Conservation (phyloP, 2,329 filamentous ascomycete species). For the Scorias spongiosa region DNA sequence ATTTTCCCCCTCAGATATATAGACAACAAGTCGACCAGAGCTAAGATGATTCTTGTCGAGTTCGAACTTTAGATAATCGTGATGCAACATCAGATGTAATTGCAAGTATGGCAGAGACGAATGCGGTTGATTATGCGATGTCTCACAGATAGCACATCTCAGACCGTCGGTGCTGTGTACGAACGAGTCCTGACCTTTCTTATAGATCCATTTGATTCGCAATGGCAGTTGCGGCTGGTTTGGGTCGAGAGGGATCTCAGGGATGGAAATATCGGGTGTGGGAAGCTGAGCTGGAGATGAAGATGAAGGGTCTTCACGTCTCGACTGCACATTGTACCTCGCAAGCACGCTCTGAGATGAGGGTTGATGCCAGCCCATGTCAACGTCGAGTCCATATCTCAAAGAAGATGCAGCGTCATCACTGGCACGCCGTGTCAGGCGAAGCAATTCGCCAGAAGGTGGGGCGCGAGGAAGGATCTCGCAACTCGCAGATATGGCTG, state of each 20-base stretch:
- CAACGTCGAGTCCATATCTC: conserved; percentile 11
- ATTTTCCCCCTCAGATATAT: conserved; percentile 6
- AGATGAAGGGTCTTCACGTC: neutral
- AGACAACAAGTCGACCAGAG: conserved; percentile 6
- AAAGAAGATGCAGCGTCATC: conserved; percentile 7
- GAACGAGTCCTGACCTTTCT: conserved; percentile 11
- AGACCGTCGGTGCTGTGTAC: conserved; percentile 5
- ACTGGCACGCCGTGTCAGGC: conserved; percentile 7
- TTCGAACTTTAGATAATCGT: conserved; percentile 21
- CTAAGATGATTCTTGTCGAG: conserved; percentile 7
- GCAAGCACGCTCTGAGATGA: conserved; percentile 9
- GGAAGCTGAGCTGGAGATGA: conserved; percentile 9
- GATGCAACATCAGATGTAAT: conserved; percentile 20
- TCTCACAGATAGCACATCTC: neutral
- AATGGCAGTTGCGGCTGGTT: conserved; percentile 6
- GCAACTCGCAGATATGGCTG: too few species aligned
- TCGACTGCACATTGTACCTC: conserved; percentile 4
- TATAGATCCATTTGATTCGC: conserved; percentile 6
- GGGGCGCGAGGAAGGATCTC: too few species aligned
- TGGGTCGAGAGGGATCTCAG: neutral
- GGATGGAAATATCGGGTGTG: conserved; percentile 12
- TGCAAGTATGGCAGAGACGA: conserved; percentile 16
- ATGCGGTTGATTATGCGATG: conserved; percentile 4
- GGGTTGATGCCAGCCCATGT: conserved; percentile 15
- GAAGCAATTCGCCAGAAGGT: conserved; percentile 5